These are phyloP conservation scores for Fusarium pseudoanthophilum DNA, from an alignment of 2,329 filamentous ascomycete genomes.

Conservation along the genomic window DNA sequence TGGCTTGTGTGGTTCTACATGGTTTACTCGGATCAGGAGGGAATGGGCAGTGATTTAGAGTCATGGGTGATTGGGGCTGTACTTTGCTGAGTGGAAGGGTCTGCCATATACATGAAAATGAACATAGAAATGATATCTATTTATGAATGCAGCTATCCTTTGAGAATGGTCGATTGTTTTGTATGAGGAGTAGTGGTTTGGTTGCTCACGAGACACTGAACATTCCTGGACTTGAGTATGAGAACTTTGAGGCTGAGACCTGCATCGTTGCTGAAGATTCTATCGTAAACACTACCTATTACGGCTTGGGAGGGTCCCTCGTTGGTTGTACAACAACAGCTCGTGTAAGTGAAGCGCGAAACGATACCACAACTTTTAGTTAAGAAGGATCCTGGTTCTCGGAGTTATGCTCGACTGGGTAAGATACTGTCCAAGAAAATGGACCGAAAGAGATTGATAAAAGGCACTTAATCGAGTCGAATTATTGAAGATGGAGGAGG, in stretches of 20 bases:
- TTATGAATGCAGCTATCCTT: neutral
- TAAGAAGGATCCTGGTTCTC: neutral
- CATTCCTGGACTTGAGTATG: neutral
- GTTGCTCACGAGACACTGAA: neutral
- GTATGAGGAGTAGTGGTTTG: neutral
- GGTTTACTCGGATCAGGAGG: slow-evolving; percentile 17
- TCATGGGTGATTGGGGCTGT: neutral
- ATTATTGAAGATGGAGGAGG: neutral
- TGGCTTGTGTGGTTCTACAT: slow-evolving; percentile 25
- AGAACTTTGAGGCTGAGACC: neutral
- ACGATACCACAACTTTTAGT: neutral
- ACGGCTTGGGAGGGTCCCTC: neutral
- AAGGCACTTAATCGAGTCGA: too few species aligned
- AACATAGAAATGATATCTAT: slow-evolving; percentile 16
- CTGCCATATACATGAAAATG: neutral
- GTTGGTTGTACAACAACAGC: neutral
- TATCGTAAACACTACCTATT: neutral
- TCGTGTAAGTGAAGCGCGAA: neutral
- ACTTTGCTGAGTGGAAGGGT: neutral
- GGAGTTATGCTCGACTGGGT: neutral
- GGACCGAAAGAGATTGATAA: neutral
- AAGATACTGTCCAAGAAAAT: too few species aligned
- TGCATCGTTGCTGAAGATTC: neutral
- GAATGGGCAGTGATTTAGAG: slow-evolving; percentile 26
- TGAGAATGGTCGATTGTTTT: rapidly evolving